These are phyloP conservation scores for Pestalotiopsis sp. DNA, from an alignment of 2,329 filamentous ascomycete species.

Conservation along the genomic window DNA sequence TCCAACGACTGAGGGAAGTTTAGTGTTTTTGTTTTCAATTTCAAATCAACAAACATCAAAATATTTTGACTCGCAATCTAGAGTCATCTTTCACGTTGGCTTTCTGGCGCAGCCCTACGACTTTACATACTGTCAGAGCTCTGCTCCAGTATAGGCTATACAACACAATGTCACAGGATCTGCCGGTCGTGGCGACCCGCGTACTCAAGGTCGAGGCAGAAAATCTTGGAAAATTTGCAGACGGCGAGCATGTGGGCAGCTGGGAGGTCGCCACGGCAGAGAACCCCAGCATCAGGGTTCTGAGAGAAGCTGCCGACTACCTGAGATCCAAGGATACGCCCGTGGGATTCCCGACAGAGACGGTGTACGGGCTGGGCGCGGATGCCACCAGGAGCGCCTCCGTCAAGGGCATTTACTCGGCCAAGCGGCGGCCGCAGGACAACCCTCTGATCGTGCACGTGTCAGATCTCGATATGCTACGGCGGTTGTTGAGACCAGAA, in stretches of 20 bases:
- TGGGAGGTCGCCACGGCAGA: slow-evolving; percentile 29
- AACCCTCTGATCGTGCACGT: slow-evolving; percentile 96
- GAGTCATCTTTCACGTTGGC: slow-evolving; percentile 28
- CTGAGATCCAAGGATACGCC: slow-evolving; percentile 70
- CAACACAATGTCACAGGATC: slow-evolving; percentile 33
- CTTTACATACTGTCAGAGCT: slow-evolving; percentile 28
- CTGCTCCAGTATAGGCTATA: slow-evolving; percentile 24
- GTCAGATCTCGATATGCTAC: slow-evolving; percentile 77
- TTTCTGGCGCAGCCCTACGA: slow-evolving; percentile 18
- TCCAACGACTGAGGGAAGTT: background rate
- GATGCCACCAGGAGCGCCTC: slow-evolving; percentile 86
- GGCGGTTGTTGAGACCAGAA: slow-evolving; percentile 54
- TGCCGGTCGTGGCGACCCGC: slow-evolving; percentile 25
- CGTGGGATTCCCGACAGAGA: slow-evolving; percentile 96
- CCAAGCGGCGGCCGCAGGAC: slow-evolving; percentile 88
- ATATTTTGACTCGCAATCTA: background rate
- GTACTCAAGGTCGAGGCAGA: slow-evolving; percentile 25
- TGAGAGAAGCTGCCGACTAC: slow-evolving; percentile 68
- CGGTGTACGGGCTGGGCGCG: slow-evolving; percentile 95
- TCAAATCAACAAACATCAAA: background rate
- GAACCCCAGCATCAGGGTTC: slow-evolving; percentile 29
- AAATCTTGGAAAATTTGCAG: slow-evolving; percentile 28
- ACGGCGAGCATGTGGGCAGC: slow-evolving; percentile 25
- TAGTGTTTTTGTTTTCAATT: background rate
- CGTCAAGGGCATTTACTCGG: slow-evolving; percentile 88